Conservation (phyloP, 371 early-diverging fungal genomes). For the Lichtheimia ramosa region DNA sequence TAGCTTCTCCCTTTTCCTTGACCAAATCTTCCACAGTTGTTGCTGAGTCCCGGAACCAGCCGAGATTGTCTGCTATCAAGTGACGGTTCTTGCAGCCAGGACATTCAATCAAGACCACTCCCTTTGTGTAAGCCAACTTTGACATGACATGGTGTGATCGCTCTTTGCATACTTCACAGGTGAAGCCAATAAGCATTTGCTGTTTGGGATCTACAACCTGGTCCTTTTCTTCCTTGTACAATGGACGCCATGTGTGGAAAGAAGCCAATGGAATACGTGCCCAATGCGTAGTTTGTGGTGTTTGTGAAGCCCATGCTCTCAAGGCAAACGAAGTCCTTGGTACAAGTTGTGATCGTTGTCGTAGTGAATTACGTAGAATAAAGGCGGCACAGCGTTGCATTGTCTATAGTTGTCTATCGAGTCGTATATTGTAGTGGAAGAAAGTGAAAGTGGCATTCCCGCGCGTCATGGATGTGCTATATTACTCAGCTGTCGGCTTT, state of each 20-base stretch:
- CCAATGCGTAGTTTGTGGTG: no score
- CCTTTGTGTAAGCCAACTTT: constrained; percentile 83
- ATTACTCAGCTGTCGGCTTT: no score
- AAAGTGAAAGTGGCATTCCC: no score
- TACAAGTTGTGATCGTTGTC: no score
- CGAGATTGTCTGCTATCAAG: constrained; percentile 94
- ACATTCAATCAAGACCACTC: constrained; percentile 94
- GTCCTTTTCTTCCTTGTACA: constrained; percentile 8
- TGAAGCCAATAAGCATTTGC: constrained; percentile 86
- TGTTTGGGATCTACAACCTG: constrained; percentile 43
- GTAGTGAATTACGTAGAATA: no score
- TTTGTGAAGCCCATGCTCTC: no score
- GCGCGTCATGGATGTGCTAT: no score
- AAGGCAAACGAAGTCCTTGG: no score
- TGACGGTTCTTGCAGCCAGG: constrained; percentile 90
- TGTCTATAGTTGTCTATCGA: no score
- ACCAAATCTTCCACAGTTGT: constrained; percentile 86
- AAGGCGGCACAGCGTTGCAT: no score
- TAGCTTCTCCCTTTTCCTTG: constrained; percentile 78
- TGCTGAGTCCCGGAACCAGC: constrained; percentile 79
- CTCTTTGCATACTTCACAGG: constrained; percentile 89
- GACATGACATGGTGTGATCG: constrained; percentile 90
- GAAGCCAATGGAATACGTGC: neutral
- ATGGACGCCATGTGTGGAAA: neutral
- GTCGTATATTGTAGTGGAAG: no score